These are phyloP conservation scores for thale cress (Arabidopsis thaliana) DNA, from an alignment of 345 rosid species.

Conservation along the genomic window DNA sequence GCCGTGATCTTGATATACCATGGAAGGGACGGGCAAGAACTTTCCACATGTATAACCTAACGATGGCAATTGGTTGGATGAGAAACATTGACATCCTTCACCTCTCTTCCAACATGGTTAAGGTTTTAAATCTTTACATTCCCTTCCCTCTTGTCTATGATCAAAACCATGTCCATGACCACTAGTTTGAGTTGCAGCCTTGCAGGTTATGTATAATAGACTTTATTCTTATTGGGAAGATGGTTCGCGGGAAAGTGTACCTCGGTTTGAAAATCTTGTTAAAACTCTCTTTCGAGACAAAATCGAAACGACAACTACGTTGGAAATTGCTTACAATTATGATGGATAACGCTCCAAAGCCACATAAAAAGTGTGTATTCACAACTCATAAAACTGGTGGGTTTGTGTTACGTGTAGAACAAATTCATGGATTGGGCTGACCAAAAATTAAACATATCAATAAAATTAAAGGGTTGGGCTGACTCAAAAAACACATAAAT, in stretches of 20 bases:
- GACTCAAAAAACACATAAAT: too few relatives aligned
- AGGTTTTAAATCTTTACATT: too few relatives aligned
- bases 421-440: background rate
- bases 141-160: too few relatives aligned
- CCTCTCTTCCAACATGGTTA: background rate
- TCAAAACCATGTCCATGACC: too few relatives aligned
- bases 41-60: too few relatives aligned
- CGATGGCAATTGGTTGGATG: background rate
- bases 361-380: slow-evolving; percentile 18
- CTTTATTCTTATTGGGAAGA: background rate
- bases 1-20: too few relatives aligned
- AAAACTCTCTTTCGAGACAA: background rate
- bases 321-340: background rate
- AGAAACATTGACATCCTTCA: background rate
- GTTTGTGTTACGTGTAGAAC: background rate
- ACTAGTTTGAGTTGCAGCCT: background rate
- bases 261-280: background rate
- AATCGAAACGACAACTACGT: background rate
- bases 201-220: background rate
- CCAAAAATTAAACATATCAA: background rate
- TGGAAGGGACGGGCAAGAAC: too few relatives aligned
- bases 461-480: background rate
- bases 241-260: background rate
- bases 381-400: background rate
- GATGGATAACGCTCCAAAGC: slow-evolving; percentile 4